Evolutionary conservation across 805 yeast genomes (phyloP), one percentile per base, ranked within the genome.

Genomic region (Teunomyces cretensis): DNA sequence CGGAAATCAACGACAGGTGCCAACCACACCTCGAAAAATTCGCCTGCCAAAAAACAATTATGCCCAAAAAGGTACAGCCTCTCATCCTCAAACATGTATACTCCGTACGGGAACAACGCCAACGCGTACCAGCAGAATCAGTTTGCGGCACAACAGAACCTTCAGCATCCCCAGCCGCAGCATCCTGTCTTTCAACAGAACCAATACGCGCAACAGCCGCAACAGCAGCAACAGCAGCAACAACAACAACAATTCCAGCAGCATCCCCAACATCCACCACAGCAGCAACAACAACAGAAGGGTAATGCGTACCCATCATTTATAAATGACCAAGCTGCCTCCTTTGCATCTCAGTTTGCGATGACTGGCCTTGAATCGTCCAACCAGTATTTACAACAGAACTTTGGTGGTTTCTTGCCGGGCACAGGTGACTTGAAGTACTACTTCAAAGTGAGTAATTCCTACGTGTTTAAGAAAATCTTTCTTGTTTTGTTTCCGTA

Each of bases 361-460:
- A 86, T 88, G 57, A 79, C 80, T 43, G 96, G 97, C 1, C 78
- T 94, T 47, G 79, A 80, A 52, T 86, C 88, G 26, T 88, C 94
- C 17, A 88, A 87, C 54, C 84, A 84, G 50, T 87, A 86, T 65
- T 65, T 89, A 62, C 87, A 87, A 53, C 84, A 83, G 49, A 88
- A 86, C 64, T 75, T 84, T 52, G 78, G 78, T 16, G 70, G 70
- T 33, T 69, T 75, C 53, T 75, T 79, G 24, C 71, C 76, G 2
- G 69, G 70, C 17, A 73, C 76, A 2, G 67, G 72, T 30, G 83
- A 86, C 44, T 67, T 94, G 54, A 84, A 89, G 52, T 87, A 84
- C 68, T 91, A 91, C 66, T 95, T 94, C 74, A 88, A 88, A 65
- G 97, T 94, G 14, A 85, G 96, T 39, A 95, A 92, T 63, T 72